phyloP scores from a whole-genome alignment of 768 basidiomycete genomes.

The Obba rivulosa region DNA sequence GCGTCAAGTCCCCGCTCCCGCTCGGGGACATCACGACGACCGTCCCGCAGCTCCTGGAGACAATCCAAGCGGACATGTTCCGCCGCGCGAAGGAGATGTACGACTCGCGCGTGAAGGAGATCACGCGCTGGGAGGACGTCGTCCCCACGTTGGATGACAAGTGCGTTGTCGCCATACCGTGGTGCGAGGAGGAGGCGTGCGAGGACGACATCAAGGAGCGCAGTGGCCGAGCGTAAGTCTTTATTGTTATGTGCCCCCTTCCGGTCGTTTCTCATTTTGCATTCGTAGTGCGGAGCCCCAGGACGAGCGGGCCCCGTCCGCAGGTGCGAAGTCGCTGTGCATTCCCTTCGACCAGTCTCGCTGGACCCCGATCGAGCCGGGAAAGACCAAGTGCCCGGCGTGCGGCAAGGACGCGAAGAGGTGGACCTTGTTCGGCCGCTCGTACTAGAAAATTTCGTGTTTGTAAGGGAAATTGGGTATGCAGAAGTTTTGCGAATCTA shows the following conservation, averaged over 20 bases:
- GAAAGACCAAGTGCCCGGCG: slow-evolving; percentile 85
- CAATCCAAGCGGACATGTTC: slow-evolving; percentile 90
- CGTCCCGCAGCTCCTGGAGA: slow-evolving; percentile 67
- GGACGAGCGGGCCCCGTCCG: slow-evolving; percentile 94
- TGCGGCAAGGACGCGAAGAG: slow-evolving; percentile 88
- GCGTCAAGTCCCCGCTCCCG: slow-evolving; percentile 51
- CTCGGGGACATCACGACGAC: slow-evolving; percentile 41
- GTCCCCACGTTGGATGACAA: slow-evolving; percentile 90
- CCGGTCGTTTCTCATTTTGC: slow-evolving; percentile 1
- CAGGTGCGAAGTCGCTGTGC: slow-evolving; percentile 94
- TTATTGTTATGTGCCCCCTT: slow-evolving; percentile 11
- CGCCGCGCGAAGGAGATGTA: slow-evolving; percentile 68
- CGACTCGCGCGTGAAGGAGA: slow-evolving; percentile 60
- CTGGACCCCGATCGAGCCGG: slow-evolving; percentile 74
- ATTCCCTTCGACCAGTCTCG: slow-evolving; percentile 92
- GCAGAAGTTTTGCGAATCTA: slow-evolving; percentile 3
- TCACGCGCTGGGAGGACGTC: slow-evolving; percentile 88
- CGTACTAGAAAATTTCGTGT: slow-evolving; percentile 52
- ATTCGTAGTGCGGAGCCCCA: slow-evolving; percentile 66
- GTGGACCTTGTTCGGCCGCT: slow-evolving; percentile 96
- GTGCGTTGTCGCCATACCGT: slow-evolving; percentile 83
- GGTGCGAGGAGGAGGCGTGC: slow-evolving; percentile 91
- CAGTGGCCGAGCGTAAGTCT: slow-evolving; percentile 71
- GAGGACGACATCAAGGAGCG: slow-evolving; percentile 99
- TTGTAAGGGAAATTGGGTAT: slow-evolving; percentile 30